These are phyloP conservation scores for Torulaspora franciscae DNA, from an alignment of 805 yeast species.

Conservation along the genomic window DNA sequence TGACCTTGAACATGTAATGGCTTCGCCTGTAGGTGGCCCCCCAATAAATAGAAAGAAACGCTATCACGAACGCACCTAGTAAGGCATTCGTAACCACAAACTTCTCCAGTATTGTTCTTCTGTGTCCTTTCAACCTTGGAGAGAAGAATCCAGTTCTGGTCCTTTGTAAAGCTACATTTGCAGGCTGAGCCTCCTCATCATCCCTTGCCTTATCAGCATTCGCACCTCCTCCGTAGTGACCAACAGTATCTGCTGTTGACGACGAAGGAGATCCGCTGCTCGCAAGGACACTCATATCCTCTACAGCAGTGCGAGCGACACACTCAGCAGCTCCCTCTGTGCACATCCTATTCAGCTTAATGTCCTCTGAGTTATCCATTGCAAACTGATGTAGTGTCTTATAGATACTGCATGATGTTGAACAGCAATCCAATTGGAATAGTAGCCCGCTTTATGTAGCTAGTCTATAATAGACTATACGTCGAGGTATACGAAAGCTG, in stretches of 20 bases:
- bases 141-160: slow-evolving; percentile 20
- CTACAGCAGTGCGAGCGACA: neutral
- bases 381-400: neutral
- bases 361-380: slow-evolving; percentile 1
- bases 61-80: slow-evolving; percentile 23
- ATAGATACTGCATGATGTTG: too few species aligned
- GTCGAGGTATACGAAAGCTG: too few species aligned
- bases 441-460: too few species aligned
- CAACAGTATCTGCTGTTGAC: slow-evolving; percentile 1
- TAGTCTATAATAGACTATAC: too few species aligned
- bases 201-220: neutral
- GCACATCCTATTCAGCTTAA: neutral
- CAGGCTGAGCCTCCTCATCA: neutral
- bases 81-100: slow-evolving; percentile 17
- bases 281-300: neutral
- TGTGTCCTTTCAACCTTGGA: slow-evolving; percentile 13
- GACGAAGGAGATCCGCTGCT: neutral
- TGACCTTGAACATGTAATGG: slow-evolving; percentile 24
- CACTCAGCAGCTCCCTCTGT: slow-evolving; percentile 5
- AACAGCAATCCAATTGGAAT: too few species aligned
- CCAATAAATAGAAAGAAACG: slow-evolving; percentile 35
- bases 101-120: slow-evolving; percentile 10
- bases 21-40: slow-evolving; percentile 36
- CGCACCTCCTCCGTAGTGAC: neutral
- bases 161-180: slow-evolving; percentile 3